Percentiles rank a stretch among this genome's conserved stretches.
Conservation (phyloP, 768 basidiomycete genomes). For the Hebeloma cylindrosporum region DNA sequence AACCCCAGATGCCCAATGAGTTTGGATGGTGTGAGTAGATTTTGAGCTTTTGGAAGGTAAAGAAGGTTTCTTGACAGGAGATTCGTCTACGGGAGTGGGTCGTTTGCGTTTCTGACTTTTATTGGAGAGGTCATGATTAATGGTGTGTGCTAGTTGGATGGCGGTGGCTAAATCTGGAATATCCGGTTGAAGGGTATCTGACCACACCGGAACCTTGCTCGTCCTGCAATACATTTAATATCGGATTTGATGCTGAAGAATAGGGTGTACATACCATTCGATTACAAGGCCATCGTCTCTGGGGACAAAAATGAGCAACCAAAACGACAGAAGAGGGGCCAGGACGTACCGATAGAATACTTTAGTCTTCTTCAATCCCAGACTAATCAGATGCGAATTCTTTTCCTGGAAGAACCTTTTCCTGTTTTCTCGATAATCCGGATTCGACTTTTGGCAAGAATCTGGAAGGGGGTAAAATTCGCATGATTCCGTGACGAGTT, state of each 20-base stretch:
- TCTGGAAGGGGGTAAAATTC: constrained; percentile 28
- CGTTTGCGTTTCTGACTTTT: constrained; percentile 1
- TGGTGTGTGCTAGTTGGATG: constrained; percentile 11
- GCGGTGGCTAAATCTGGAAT: constrained; percentile 15
- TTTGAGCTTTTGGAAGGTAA: too few relatives aligned
- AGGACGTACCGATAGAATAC: constrained; percentile 21
- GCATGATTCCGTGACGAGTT: constrained; percentile 28
- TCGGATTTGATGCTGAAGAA: not conserved
- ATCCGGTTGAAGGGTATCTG: constrained; percentile 27
- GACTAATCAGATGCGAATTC: constrained; percentile 15
- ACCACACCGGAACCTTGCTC: constrained; percentile 34
- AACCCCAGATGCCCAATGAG: too few relatives aligned
- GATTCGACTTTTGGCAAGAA: constrained; percentile 22
- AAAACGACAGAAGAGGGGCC: not conserved
- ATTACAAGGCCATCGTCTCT: constrained; percentile 38
- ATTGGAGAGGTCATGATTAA: constrained; percentile 4
- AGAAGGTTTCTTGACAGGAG: not conserved
- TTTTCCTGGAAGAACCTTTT: constrained; percentile 22
- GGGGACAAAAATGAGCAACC: not conserved
- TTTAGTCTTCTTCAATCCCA: constrained; percentile 25
- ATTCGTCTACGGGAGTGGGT: too few relatives aligned
- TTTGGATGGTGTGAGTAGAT: too few relatives aligned
- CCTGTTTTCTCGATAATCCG: constrained; percentile 20
- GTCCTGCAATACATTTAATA: constrained; percentile 15
- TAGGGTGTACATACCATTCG: constrained; percentile 28